Conservation (phyloP, 2,329 filamentous ascomycete species). For the Aulographum hederae region DNA sequence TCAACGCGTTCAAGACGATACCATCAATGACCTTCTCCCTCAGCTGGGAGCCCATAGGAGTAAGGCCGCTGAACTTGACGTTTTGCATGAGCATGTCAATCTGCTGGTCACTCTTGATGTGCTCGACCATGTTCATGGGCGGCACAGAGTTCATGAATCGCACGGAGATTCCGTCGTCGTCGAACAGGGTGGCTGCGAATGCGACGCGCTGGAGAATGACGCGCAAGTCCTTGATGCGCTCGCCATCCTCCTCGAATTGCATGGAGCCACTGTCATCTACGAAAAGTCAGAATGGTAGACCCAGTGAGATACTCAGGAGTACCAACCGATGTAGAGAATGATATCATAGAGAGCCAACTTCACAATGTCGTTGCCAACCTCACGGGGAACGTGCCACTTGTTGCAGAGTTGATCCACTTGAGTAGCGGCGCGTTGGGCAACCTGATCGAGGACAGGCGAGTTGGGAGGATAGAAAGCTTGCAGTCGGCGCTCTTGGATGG, state of each 20-base stretch:
- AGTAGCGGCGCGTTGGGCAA: slow-evolving; percentile 27
- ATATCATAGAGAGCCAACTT: slow-evolving; percentile 45
- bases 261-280: slow-evolving; percentile 51
- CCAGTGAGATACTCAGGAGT: background rate
- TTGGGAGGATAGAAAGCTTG: slow-evolving; percentile 40
- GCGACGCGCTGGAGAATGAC: slow-evolving; percentile 45
- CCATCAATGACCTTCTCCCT: slow-evolving; percentile 45
- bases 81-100: slow-evolving; percentile 37
- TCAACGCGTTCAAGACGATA: slow-evolving; percentile 35
- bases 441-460: slow-evolving; percentile 30
- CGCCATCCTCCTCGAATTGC: slow-evolving; percentile 47
- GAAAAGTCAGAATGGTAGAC: slow-evolving; percentile 1
- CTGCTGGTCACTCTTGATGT: slow-evolving; percentile 37
- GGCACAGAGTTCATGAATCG: slow-evolving; percentile 45
- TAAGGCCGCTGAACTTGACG: slow-evolving; percentile 46
- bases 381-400: slow-evolving; percentile 37
- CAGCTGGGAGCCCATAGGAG: slow-evolving; percentile 46
- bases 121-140: slow-evolving; percentile 26
- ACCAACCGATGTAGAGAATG: slow-evolving; percentile 36
- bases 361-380: slow-evolving; percentile 44
- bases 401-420: slow-evolving; percentile 37
- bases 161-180: slow-evolving; percentile 47
- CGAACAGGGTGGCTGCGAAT: slow-evolving; percentile 48
- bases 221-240: slow-evolving; percentile 47
- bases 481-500: slow-evolving; percentile 41